Conservation (phyloP, 1,139 yeast genomes). For the Pichia sp. region DNA sequence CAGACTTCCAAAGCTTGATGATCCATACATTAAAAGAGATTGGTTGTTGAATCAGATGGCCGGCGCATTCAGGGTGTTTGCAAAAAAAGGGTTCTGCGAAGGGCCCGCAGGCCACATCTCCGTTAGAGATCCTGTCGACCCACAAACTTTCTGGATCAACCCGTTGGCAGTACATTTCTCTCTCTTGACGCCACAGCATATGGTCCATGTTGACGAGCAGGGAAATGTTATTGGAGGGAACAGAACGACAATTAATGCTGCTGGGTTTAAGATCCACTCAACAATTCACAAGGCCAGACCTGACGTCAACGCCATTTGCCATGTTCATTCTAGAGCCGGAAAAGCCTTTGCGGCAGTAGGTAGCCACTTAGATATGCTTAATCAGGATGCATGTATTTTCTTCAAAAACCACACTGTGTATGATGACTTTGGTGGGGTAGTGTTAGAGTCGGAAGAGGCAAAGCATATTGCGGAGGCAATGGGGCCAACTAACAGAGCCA, state of each 20-base stretch:
- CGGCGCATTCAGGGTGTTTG: constrained; percentile 74
- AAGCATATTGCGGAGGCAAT: constrained; percentile 58
- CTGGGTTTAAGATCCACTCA: constrained; percentile 78
- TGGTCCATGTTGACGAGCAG: constrained; percentile 70
- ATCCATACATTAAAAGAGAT: constrained; percentile 48
- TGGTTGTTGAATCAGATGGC: constrained; percentile 76
- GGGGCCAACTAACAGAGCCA: constrained; percentile 54
- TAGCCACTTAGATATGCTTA: constrained; percentile 67
- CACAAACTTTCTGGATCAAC: constrained; percentile 73
- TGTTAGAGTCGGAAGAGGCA: constrained; percentile 68
- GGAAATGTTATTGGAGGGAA: constrained; percentile 50
- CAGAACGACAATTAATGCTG: constrained; percentile 58
- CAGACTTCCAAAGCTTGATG: constrained; percentile 49
- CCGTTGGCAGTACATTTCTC: constrained; percentile 73
- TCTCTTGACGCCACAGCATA: constrained; percentile 64
- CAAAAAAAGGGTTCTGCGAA: constrained; percentile 67
- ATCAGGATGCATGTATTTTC: constrained; percentile 71
- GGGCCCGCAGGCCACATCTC: constrained; percentile 83
- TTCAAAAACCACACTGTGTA: constrained; percentile 66
- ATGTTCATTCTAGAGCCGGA: constrained; percentile 70
- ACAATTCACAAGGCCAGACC: constrained; percentile 75
- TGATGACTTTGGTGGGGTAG: constrained; percentile 73
- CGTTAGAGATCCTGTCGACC: constrained; percentile 72
- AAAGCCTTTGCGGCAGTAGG: constrained; percentile 74
- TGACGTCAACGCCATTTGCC: constrained; percentile 78